Evolutionary conservation across 2,329 filamentous ascomycete genomes (phyloP).

Genomic region (Pseudogymnoascus sp.): DNA sequence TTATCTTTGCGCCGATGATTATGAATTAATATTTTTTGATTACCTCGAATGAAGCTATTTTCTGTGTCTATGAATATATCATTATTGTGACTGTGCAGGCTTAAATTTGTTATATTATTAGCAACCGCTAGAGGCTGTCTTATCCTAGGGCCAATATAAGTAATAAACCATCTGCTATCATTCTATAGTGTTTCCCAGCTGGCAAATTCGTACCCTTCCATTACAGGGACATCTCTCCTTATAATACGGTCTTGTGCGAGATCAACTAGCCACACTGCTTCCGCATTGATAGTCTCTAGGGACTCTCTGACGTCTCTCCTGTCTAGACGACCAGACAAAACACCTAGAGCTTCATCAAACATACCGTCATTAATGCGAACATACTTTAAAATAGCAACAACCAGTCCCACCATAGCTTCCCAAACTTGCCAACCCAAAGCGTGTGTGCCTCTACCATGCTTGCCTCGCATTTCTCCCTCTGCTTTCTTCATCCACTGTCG

Average conservation of each 20-base stretch:
- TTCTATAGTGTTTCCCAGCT: conserved; percentile 9
- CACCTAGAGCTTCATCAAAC: conserved; percentile 61
- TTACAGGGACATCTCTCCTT: conserved; percentile 30
- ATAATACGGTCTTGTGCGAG: conserved; percentile 38
- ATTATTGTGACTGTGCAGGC: not conserved
- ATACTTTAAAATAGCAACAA: conserved; percentile 52
- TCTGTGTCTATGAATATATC: conserved; percentile 10
- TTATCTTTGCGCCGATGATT: conserved; percentile 1
- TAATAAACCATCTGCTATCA: conserved; percentile 10
- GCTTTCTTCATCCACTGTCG: conserved; percentile 31
- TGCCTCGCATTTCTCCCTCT: conserved; percentile 27
- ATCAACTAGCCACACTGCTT: conserved; percentile 67
- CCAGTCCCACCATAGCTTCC: conserved; percentile 50
- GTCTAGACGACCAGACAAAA: conserved; percentile 46
- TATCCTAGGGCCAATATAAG: conserved; percentile 7
- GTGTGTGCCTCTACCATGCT: conserved; percentile 45
- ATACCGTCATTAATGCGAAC: conserved; percentile 58
- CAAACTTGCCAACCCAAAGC: conserved; percentile 55
- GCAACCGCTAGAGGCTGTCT: not conserved
- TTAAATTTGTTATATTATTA: conserved; percentile 1
- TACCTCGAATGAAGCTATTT: conserved; percentile 9
- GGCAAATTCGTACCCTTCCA: conserved; percentile 35
- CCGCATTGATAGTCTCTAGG: conserved; percentile 57
- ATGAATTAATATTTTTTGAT: conserved; percentile 6
- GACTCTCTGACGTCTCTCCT: conserved; percentile 43